Base-by-base conservation (phyloP, 257 asterid genomes). In the Buddleja alternifolia region DNA sequence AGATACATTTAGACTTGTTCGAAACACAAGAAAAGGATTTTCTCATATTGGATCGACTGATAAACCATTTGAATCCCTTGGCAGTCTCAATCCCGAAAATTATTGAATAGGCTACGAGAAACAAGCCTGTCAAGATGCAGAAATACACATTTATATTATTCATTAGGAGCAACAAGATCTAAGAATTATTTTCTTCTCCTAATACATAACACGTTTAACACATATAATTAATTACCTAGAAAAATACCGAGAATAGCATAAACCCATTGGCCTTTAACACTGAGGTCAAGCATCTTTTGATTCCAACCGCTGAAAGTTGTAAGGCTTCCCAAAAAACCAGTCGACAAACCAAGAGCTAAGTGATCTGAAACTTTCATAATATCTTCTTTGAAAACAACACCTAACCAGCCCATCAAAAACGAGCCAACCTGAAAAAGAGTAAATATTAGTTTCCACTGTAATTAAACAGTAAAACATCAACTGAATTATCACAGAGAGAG, bases 231-330 rank as follows among this genome's bases (percentile, higher is more conserved):
- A 32, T 21, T 76, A 93, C 99, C 96, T 71, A 89, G 10, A 46
- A 80, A 8, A 78, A 87, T 62, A 51, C 97, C 93, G 16, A 94
- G 97, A 7, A 83, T 48, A 16, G 93, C 80, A 54, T 89, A 94
- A 10, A 66, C 84, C 97, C 98, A 94, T 29, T 37, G 88, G 25
- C 90, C 96, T 20, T 86, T 57, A 41, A 75, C 80, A 59, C 93
- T 86, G 51, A 94, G 95, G 57, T 91, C 97, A 0, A 91, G 88
- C 93, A 91, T 82, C 79, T 83, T 88, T 37, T 91, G 99, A 55
- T 94, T 94, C 98, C 99, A 91, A 32, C 99, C 98, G 60, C 99
- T 91, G 81, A 94, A 91, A 23, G 99, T 94, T 16, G 99, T 91
- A 12, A 94, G 90, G 82, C 99, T 91, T 75, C 99, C 97, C 4